Evolutionary conservation across 139 green algal species (phyloP).

Genomic region (Bryopsis sp.): DNA sequence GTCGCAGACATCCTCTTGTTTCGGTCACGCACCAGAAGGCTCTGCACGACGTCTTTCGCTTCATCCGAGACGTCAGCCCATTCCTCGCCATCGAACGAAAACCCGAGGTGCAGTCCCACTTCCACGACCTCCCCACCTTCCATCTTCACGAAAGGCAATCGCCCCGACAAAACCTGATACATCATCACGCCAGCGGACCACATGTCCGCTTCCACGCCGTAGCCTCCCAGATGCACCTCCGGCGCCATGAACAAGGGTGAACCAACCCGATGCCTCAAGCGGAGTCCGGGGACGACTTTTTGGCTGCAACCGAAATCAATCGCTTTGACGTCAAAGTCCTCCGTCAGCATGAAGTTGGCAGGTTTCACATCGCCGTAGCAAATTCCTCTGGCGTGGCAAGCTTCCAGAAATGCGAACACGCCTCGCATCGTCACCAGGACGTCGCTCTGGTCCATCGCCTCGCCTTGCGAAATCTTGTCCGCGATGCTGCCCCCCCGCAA

Average conservation of each 20-base stretch:
- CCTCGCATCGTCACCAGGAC: conserved; percentile 34
- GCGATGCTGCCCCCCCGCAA: conserved; percentile 35
- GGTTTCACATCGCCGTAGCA: conserved; percentile 58
- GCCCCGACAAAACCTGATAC: conserved; percentile 33
- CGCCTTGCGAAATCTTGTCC: conserved; percentile 27
- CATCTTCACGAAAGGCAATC: conserved; percentile 27
- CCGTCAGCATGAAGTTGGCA: conserved; percentile 50
- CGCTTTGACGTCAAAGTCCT: conserved; percentile 14
- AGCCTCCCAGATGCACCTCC: conserved; percentile 46
- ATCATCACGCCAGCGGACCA: conserved; percentile 54
- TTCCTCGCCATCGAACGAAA: conserved; percentile 35
- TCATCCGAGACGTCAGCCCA: conserved; percentile 44
- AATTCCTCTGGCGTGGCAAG: conserved; percentile 36
- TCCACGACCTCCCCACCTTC: conserved; percentile 66
- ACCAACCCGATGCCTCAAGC: conserved; percentile 20
- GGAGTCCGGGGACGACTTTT: conserved; percentile 12
- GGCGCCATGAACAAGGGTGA: conserved; percentile 56
- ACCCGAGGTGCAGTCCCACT: conserved; percentile 32
- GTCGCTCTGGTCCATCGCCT: conserved; percentile 31
- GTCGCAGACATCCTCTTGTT: conserved; percentile 32
- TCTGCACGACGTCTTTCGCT: conserved; percentile 26
- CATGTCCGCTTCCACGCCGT: conserved; percentile 47
- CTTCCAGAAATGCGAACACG: conserved; percentile 38
- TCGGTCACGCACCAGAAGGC: conserved; percentile 41
- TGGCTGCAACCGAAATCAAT: conserved; percentile 48